phyloP scores from a whole-genome alignment of 2,329 filamentous ascomycete genomes.

The Monosporascus cannonballus region DNA sequence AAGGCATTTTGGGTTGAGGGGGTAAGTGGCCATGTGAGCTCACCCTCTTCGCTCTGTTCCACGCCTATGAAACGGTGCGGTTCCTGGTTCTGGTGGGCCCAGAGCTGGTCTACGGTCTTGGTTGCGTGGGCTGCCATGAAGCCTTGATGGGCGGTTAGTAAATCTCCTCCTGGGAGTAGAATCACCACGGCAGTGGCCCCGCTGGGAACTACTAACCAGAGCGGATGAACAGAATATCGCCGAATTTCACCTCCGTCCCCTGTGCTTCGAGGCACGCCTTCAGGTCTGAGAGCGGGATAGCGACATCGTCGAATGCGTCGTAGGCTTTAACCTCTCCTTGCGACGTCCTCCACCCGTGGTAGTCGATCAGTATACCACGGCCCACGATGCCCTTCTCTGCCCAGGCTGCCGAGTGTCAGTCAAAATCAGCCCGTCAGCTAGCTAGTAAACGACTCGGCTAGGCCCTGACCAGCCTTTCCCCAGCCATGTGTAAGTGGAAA shows the following conservation, averaged over 20 bases:
- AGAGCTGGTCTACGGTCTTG: conserved; percentile 32
- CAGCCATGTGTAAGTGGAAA: background rate
- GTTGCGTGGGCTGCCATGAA: conserved; percentile 35
- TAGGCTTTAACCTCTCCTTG: conserved; percentile 26
- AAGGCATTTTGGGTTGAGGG: background rate
- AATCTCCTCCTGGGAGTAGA: too few species aligned
- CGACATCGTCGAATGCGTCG: conserved; percentile 28
- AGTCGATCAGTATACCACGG: conserved; percentile 48
- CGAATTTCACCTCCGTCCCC: conserved; percentile 42
- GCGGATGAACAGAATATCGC: conserved; percentile 46
- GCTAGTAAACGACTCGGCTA: too few species aligned
- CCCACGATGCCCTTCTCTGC: conserved; percentile 49
- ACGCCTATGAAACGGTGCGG: conserved; percentile 42
- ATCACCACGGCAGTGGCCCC: too few species aligned
- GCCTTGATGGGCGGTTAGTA: conserved; percentile 18
- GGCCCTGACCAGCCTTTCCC: too few species aligned
- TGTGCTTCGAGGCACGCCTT: conserved; percentile 37
- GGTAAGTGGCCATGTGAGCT: background rate
- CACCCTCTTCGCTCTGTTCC: conserved; percentile 34
- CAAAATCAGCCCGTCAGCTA: background rate
- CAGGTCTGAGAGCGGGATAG: conserved; percentile 32
- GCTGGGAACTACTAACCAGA: conserved; percentile 16
- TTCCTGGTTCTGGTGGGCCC: conserved; percentile 25
- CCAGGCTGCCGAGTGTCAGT: conserved; percentile 31
- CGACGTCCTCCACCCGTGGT: conserved; percentile 39